phyloP scores from a whole-genome alignment of 768 basidiomycete genomes.

The Hygrophorus pudorinus region DNA sequence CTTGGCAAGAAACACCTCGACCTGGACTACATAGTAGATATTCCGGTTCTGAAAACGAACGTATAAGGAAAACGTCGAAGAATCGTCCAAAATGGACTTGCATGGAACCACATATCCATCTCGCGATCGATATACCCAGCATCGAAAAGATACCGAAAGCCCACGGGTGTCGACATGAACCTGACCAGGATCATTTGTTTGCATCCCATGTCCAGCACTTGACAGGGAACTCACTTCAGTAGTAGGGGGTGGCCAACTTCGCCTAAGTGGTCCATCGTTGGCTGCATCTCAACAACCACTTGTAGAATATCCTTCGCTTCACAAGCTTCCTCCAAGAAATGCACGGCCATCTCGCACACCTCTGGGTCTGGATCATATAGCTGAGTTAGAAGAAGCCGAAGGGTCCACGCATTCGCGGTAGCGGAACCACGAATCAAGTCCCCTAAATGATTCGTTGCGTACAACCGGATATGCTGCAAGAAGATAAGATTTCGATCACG shows the following conservation, averaged over 20 bases:
- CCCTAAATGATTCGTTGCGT: constrained; percentile 83
- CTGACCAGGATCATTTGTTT: constrained; percentile 27
- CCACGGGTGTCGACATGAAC: constrained; percentile 90
- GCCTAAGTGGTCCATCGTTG: constrained; percentile 90
- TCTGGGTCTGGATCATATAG: constrained; percentile 88
- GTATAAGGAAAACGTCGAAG: not conserved
- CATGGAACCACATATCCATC: constrained; percentile 95
- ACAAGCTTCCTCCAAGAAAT: constrained; percentile 84
- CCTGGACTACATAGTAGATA: constrained; percentile 83
- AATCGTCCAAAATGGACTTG: constrained; percentile 25
- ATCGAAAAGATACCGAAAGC: constrained; percentile 87
- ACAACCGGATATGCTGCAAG: constrained; percentile 71
- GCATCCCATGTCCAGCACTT: not conserved
- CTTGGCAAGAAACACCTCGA: constrained; percentile 84
- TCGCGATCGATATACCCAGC: constrained; percentile 90
- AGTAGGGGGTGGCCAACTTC: constrained; percentile 84
- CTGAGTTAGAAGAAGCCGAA: constrained; percentile 88
- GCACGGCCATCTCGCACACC: constrained; percentile 85
- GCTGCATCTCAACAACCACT: constrained; percentile 89
- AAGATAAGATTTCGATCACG: not conserved
- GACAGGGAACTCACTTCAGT: constrained; percentile 52
- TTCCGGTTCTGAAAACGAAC: constrained; percentile 70
- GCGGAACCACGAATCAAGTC: constrained; percentile 59
- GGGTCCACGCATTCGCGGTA: constrained; percentile 74
- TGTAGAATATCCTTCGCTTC: constrained; percentile 76